Base-by-base conservation (phyloP, 2,329 filamentous ascomycete species). In the Venturia effusa region DNA sequence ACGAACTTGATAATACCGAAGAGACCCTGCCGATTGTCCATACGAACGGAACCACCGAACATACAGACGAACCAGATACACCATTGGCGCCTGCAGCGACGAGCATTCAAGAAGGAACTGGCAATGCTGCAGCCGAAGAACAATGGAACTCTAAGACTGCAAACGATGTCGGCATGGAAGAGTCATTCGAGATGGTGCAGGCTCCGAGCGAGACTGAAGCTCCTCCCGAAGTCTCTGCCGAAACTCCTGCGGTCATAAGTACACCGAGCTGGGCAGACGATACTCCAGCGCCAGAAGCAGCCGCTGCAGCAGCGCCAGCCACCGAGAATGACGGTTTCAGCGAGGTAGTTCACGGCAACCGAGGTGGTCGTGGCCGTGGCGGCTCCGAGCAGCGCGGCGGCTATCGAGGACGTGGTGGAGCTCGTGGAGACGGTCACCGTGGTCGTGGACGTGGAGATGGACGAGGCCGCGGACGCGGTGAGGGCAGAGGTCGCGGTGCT, bases 241-340 rank as follows among this genome's bases (percentile, higher is more conserved):
- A 39, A 15, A 41, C n/a, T 30, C 67, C 73, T 22, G 74, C 76
- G 17, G 43, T 27, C 24, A 67, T 73, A 24, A 83, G 85, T 59
- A 85, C 84, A 7, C 85, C 88, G 71, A 91, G 87, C 70, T 95
- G 90, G 90, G 90, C 90, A 32, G 91, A 96, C 70, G 89, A 94
- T 66, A 84, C 89, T 27, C 69, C 70, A 66, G 69, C 57, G 65
- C 66, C 54, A 6, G 64, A 66, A 15, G 73, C 74, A 41, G 70
- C 45, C 43, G 34, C 54, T 19, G 51, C 60, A 24, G 66, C 75
- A 60, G 63, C 72, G 27, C 51, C 51, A 57, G 51, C 51, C 24
- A 70, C 75, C 40, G 75, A 76, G 59, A 77, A 80, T 61, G 88
- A 90, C 70, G 88, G 88, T 30, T 92, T 91, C 80, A 85, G 88